Evolutionary conservation across 345 rosid species (phyloP).

Genomic region (Anacardium occidentale): DNA sequence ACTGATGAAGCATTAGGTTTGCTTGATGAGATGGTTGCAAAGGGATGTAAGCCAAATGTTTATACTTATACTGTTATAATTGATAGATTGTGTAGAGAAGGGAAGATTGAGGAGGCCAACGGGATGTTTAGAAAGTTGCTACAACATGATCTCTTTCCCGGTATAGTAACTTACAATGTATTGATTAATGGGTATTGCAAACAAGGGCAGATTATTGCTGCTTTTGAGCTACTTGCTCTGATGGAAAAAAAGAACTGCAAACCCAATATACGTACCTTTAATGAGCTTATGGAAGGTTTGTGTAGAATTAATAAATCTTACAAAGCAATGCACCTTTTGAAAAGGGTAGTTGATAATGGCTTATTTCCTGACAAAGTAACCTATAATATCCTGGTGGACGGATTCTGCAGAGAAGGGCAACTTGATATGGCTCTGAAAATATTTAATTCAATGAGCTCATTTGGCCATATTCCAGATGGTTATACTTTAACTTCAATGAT

Average conservation of each 20-base stretch:
- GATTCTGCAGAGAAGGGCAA: constrained; percentile 46
- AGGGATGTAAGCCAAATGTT: constrained; percentile 41
- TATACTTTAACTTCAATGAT: constrained; percentile 37
- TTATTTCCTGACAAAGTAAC: constrained; percentile 37
- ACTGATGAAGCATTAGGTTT: constrained; percentile 41
- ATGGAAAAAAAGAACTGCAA: constrained; percentile 50
- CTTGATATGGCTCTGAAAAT: constrained; percentile 36
- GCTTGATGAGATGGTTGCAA: constrained; percentile 43
- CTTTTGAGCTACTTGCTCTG: constrained; percentile 46
- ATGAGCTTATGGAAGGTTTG: constrained; percentile 54
- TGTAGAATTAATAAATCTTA: constrained; percentile 43
- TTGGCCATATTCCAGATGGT: constrained; percentile 35
- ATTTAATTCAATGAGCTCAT: constrained; percentile 34
- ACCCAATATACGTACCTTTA: constrained; percentile 48
- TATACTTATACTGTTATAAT: constrained; percentile 46
- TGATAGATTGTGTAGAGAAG: constrained; percentile 45
- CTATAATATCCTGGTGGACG: constrained; percentile 44
- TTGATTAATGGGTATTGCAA: constrained; percentile 54
- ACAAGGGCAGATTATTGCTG: constrained; percentile 38
- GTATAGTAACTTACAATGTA: constrained; percentile 43
- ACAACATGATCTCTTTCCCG: constrained; percentile 34
- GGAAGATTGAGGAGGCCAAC: constrained; percentile 48
- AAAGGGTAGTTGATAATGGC: constrained; percentile 38
- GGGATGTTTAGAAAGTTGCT: constrained; percentile 41
- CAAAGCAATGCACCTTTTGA: constrained; percentile 37